Evolutionary conservation across 208 protist genomes (phyloP), one percentile per base, ranked within the genome.

Genomic region (Acanthamoeba lenticulata): DNA sequence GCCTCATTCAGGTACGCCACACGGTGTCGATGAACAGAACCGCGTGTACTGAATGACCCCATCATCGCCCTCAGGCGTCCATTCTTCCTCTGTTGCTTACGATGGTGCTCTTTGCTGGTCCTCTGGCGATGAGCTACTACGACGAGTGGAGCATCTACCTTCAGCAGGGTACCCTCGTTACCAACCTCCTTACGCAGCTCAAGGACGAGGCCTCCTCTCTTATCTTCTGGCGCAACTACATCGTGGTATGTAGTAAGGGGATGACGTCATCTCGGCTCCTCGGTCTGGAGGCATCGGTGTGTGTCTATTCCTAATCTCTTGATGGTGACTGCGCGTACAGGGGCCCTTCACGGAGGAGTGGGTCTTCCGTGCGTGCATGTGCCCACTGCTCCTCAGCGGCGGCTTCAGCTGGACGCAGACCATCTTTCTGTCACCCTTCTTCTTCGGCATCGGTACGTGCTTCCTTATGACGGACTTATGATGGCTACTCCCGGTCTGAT

Each of bases 301-400:
- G n/a, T n/a, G n/a, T n/a, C n/a, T n/a, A n/a, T n/a, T n/a, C n/a
- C n/a, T n/a, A n/a, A 52, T 17, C 45, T 52, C 45, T 17, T 17
- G 9, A 15, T 15, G 15, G 15, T 52, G 45, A 5, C 5, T 17
- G 21, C 38, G 40, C 17, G 40, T 36, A 7, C 65, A 94, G 92
- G 92, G 92, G 2, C 92, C 92, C 32, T 88, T 94, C 38, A 94
- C 81, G 40, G 92, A 94, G 77, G 92, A 94, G 38, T 79, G 79
- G 60, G 92, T 94, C 19, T 94, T 94, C 65, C 38, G 92, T 29
- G 40, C 60, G 7, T 94, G 92, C 52, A 94, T 94, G 92, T 92
- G 81, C 45, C 92, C 92, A 6, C 24, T 94, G n/a, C 92, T 94
- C 69, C 47, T 94, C 5, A 69, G 81, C 19, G 92, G 74, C n/a